These are phyloP conservation scores for Pisolithus thermaeus DNA, from an alignment of 1,284 basidiomycete species.

Conservation along the genomic window DNA sequence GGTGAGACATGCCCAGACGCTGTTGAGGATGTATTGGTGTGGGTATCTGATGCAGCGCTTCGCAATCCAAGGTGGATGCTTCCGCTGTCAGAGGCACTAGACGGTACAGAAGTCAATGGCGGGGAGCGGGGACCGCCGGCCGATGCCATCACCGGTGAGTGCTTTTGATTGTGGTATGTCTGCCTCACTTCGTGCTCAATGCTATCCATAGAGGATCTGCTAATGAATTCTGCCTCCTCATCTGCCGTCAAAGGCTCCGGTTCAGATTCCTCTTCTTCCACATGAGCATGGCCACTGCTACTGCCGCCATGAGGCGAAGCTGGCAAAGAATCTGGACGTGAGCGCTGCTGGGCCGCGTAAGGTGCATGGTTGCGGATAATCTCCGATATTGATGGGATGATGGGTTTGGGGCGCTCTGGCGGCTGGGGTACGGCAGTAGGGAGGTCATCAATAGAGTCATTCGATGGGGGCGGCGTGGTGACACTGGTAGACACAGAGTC, in stretches of 20 bases:
- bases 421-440: conserved; percentile 14
- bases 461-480: conserved; percentile 7
- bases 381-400: conserved; percentile 76
- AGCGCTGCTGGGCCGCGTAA: conserved; percentile 41
- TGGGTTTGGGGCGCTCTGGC: conserved; percentile 26
- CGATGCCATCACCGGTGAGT: conserved; percentile 36
- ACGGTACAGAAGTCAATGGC: conserved; percentile 19
- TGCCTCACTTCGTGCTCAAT: conserved; percentile 73
- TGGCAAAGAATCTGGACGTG: conserved; percentile 36
- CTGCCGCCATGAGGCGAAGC: conserved; percentile 43
- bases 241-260: conserved; percentile 42
- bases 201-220: conserved; percentile 77
- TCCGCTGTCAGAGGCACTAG: conserved; percentile 25
- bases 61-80: conserved; percentile 18
- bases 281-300: conserved; percentile 41
- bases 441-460: conserved; percentile 15
- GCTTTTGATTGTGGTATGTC: conserved; percentile 56
- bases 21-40: conserved; percentile 33
- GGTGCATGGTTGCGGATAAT: conserved; percentile 74
- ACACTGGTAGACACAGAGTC: conserved; percentile 18
- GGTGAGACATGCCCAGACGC: conserved; percentile 36
- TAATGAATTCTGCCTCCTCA: conserved; percentile 58
- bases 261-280: conserved; percentile 44
- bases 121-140: conserved; percentile 16
- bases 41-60: conserved; percentile 12